Conservation (phyloP, 208 protist genomes). For the Leishmania amazonensis region DNA sequence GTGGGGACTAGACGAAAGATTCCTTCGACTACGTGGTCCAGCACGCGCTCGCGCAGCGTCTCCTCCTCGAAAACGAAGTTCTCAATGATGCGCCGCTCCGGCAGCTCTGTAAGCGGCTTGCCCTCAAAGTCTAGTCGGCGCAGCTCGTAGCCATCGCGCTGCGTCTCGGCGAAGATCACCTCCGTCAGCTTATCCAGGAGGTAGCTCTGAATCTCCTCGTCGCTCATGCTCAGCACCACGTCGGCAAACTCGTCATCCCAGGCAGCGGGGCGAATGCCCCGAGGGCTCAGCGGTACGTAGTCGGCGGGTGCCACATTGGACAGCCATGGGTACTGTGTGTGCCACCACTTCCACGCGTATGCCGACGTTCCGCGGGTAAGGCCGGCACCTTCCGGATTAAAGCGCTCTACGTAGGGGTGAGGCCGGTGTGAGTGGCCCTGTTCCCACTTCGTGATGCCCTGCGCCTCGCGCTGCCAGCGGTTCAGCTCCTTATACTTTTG, state of each 20-base stretch:
- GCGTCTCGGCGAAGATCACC: conserved; percentile 88
- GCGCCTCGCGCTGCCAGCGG: conserved; percentile 91
- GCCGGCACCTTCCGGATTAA: conserved; percentile 87
- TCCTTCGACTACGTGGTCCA: conserved; percentile 86
- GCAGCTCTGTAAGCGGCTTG: conserved; percentile 87
- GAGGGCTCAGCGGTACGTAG: conserved; percentile 38
- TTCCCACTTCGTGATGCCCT: conserved; percentile 90
- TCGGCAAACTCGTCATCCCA: conserved; percentile 86
- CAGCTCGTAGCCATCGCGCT: conserved; percentile 91
- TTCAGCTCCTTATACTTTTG: conserved; percentile 87
- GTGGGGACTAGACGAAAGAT: conserved; percentile 84
- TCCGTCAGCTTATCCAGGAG: conserved; percentile 82
- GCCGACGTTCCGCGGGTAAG: conserved; percentile 83
- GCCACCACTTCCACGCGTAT: conserved; percentile 90
- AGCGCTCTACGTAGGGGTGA: conserved; percentile 76
- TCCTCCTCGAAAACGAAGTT: conserved; percentile 92
- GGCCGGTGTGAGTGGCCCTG: conserved; percentile 87
- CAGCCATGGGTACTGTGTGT: conserved; percentile 91
- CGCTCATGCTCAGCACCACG: conserved; percentile 77
- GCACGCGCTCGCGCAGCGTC: conserved; percentile 85
- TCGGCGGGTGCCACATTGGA: conserved; percentile 75
- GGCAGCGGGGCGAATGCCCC: conserved; percentile 54
- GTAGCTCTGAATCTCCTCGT: conserved; percentile 72
- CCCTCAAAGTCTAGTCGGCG: conserved; percentile 92
- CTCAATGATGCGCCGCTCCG: conserved; percentile 87